Base-by-base conservation (phyloP, 2,329 filamentous ascomycete genomes). In the Apiospora saccharicola region DNA sequence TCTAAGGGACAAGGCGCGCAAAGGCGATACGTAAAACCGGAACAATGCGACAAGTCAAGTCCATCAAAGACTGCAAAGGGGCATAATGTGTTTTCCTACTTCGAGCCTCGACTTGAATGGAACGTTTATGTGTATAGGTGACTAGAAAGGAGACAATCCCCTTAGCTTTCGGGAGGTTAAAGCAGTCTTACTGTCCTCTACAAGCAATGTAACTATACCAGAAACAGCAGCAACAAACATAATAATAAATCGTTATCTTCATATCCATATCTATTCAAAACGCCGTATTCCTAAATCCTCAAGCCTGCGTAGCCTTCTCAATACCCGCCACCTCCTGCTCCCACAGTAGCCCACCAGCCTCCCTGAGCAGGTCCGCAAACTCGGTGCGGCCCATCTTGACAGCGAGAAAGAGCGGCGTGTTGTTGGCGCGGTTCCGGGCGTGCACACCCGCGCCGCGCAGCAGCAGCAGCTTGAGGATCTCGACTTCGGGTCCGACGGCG, bases 401-500 rank as follows among this genome's bases (percentile, higher is more conserved):
- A 6, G 91, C 91, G 16, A 93, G 83, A 78, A 90, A 92, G 16
- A 93, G 83, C 13, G 91, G 89, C 4, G 90, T 92, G 79, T 92
- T 91, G 76, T 91, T 88, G 13, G 90, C 91, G 68, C 86, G 83
- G 80, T 93, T 93, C 57, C 91, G 83, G 57, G 87, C 86, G 79
- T 93, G 91, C 7, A 93, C 91, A 77, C 90, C 91, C n/a, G 90
- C 90, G 10, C 91, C 91, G 26, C 86, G 84, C 57, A 84, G 84
- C 16, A 93, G 84, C 67, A 93, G 82, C 77, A 90, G 88, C 34
- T 86, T 83, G 76, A 92, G 82, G 43, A 93, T 86, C n/a, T 85
- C 84, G 0, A 84, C 81, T 72, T 87, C 85, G 24, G 89, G 76
- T 1, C 86, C 85, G 6, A 90, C 86, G 43, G 89, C 87, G 1